Percentiles rank a stretch among this genome's conserved stretches.
phyloP scores from a whole-genome alignment of 768 basidiomycete species.

The Cystobasidium ongulense region DNA sequence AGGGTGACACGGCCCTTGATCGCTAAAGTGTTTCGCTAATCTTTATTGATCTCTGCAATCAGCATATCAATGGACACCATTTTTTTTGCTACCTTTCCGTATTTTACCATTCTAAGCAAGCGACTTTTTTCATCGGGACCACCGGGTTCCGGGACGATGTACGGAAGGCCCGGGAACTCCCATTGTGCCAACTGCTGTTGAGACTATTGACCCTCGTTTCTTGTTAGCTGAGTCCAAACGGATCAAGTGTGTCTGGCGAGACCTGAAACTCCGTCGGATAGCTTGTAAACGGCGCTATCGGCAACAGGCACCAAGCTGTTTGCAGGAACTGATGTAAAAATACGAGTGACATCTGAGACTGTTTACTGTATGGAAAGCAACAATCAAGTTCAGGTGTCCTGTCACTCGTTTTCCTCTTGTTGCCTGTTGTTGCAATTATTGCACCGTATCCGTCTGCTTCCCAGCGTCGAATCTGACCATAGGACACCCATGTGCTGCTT shows the following conservation, averaged over 20 bases:
- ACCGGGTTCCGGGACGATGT: neutral
- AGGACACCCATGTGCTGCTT: neutral
- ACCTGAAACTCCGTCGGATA: no score
- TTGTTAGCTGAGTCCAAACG: no score
- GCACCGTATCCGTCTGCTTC: neutral
- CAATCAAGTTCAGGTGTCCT: conserved; percentile 3
- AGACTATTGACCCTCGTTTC: neutral
- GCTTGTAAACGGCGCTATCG: no score
- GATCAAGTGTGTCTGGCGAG: no score
- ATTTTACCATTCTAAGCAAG: conserved; percentile 1
- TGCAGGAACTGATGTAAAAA: no score
- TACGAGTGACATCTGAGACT: neutral
- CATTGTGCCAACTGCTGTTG: neutral
- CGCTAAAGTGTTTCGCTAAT: neutral
- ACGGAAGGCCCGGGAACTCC: neutral
- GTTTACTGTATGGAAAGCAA: neutral
- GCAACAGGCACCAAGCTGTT: no score
- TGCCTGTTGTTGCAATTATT: neutral
- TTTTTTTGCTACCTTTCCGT: neutral
- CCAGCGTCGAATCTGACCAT: neutral
- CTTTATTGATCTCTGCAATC: neutral
- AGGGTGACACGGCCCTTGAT: neutral
- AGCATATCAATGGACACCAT: neutral
- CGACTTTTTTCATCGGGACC: no score
- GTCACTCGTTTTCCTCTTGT: neutral